These are phyloP conservation scores for Daedaleopsis nitida DNA, from an alignment of 768 basidiomycete genomes.

Conservation along the genomic window DNA sequence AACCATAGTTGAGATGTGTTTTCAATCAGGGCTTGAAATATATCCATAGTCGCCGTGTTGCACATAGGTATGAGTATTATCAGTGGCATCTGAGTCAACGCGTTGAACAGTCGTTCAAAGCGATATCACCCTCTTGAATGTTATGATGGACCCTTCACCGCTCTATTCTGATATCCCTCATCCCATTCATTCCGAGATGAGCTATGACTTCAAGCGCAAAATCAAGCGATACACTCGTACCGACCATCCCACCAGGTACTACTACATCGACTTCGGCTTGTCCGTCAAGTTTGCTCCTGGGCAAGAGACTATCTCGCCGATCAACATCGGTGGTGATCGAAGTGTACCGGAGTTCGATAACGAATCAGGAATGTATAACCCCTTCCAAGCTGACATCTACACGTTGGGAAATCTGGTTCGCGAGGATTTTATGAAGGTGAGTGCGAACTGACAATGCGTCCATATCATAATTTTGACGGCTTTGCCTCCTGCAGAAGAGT, in stretches of 20 bases:
- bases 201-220: conserved; percentile 21
- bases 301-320: conserved; percentile 3
- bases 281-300: conserved; percentile 11
- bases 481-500: neutral
- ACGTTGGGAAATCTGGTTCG: conserved; percentile 23
- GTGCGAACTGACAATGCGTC: neutral
- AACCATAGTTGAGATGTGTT: too few relatives aligned
- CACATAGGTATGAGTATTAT: conserved; percentile 33
- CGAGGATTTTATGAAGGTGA: conserved; percentile 16
- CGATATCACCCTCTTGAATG: conserved; percentile 18
- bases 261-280: conserved; percentile 20
- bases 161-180: conserved; percentile 11
- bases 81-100: too few relatives aligned
- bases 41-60: conserved; percentile 37
- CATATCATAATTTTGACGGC: neutral
- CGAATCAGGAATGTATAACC: conserved; percentile 1
- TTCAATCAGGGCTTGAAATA: conserved; percentile 34
- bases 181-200: neutral
- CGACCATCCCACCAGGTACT: conserved; percentile 33
- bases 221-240: conserved; percentile 28
- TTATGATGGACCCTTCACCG: conserved; percentile 21
- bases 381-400: conserved; percentile 28
- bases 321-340: conserved; percentile 19
- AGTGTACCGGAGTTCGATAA: conserved; percentile 22
- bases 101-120: neutral